A percentile compares a stretch with the other conserved stretches of the same genome.
Evolutionary conservation across 2,329 filamentous ascomycete species (phyloP).

Genomic region (Arthrobotrys sphaeroides): DNA sequence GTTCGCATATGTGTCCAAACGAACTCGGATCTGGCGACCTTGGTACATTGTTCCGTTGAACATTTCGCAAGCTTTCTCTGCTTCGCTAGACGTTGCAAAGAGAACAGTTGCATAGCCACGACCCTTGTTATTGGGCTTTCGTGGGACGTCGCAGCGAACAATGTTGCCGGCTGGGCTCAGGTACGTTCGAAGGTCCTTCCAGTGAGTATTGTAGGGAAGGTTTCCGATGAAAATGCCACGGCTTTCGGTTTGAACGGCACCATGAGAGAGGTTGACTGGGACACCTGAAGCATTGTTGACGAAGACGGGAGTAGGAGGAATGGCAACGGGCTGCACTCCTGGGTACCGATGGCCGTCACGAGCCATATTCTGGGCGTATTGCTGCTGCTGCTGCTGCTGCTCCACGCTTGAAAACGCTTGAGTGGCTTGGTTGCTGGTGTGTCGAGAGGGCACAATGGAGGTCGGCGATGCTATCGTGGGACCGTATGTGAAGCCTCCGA

Average conservation of each 20-base stretch:
- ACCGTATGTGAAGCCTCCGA: background rate
- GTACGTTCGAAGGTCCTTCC: conserved; percentile 55
- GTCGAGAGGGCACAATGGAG: background rate
- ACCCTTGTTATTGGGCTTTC: conserved; percentile 55
- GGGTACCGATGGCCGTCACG: background rate
- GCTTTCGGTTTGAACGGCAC: conserved; percentile 56
- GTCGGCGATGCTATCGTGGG: conserved; percentile 10
- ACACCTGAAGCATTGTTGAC: conserved; percentile 54
- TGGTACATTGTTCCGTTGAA: conserved; percentile 56
- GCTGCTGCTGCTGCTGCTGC: conserved; percentile 8
- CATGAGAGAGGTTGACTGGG: conserved; percentile 56
- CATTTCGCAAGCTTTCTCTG: conserved; percentile 54
- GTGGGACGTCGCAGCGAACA: conserved; percentile 56
- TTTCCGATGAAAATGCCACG: conserved; percentile 57
- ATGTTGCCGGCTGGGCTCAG: conserved; percentile 54
- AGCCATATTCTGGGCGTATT: background rate
- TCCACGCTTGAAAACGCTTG: background rate
- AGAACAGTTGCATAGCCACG: conserved; percentile 56
- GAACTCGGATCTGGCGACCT: conserved; percentile 54
- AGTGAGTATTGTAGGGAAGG: conserved; percentile 55
- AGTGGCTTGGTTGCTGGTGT: background rate
- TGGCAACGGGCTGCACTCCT: conserved; percentile 11
- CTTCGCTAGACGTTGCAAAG: conserved; percentile 54
- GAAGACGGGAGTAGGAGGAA: conserved; percentile 54
- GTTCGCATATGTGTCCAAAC: conserved; percentile 53